A percentile compares a stretch with the other conserved stretches of the same genome.
These are phyloP conservation scores for Bremia lactucae DNA, from an alignment of 352 stramenopile species.

Conservation along the genomic window DNA sequence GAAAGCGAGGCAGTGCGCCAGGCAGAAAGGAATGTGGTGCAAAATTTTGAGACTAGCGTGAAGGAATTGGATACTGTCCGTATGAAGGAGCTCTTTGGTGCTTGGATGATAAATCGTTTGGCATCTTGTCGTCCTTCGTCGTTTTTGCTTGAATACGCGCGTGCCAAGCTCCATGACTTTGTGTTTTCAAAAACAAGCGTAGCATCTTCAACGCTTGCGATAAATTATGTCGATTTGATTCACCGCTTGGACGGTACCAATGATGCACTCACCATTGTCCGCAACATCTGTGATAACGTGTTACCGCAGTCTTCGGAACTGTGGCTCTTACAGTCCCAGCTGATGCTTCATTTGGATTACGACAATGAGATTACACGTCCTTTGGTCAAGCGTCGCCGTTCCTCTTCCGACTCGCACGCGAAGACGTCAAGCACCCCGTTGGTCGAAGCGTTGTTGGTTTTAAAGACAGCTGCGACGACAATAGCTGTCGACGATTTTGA, in stretches of 20 bases:
- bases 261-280: conserved; percentile 30
- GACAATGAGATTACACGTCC: conserved; percentile 8
- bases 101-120: conserved; percentile 52
- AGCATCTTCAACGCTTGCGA: conserved; percentile 23
- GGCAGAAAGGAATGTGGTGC: conserved; percentile 37
- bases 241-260: conserved; percentile 49
- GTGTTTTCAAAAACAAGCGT: conserved; percentile 13
- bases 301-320: conserved; percentile 29
- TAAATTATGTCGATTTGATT: conserved; percentile 61
- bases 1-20: conserved; percentile 23
- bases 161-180: conserved; percentile 45
- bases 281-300: conserved; percentile 30
- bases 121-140: conserved; percentile 26
- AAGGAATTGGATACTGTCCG: conserved; percentile 24
- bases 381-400: conserved; percentile 44
- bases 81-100: conserved; percentile 56
- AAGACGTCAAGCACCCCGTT: conserved; percentile 18
- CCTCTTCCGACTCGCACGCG: conserved; percentile 18
- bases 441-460: conserved; percentile 29
- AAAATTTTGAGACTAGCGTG: conserved; percentile 54
- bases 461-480: conserved; percentile 35
- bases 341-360: conserved; percentile 42
- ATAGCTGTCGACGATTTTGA: conserved; percentile 30
- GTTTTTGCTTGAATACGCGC: conserved; percentile 45
- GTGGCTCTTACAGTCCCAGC: conserved; percentile 65